Evolutionary conservation across 2,329 filamentous ascomycete genomes (phyloP), one percentile per base, ranked within the genome.

Genomic region (Hymenoscyphus linearis): DNA sequence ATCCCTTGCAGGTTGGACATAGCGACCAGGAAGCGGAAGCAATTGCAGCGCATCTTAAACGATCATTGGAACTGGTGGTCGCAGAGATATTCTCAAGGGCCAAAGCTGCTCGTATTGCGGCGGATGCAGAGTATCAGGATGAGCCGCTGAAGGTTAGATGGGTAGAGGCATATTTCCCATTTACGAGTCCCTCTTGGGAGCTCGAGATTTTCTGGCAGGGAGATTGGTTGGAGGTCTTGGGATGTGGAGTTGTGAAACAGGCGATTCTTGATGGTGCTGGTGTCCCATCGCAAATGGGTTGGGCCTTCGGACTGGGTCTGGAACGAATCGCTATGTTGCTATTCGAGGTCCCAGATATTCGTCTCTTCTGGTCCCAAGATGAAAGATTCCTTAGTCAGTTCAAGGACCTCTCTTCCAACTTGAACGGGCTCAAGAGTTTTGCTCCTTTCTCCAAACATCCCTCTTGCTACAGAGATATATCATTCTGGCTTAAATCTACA

Each of bases 141-240:
- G 89, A 96, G 70, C 91, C 92, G 4, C 79, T 98, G 44, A 87
- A 86, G 68, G 87, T 97, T 70, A 85, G 95, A 67, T 99, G 95
- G 95, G 87, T 98, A 7, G 93, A 97, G 75, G 92, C 95, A 1
- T 98, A 95, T 76, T 99, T 99, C 77, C 95, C 95, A 44, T 98
- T 98, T 74, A 99, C 95, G 0, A 93, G 88, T 61, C 95, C 95
- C 0, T 95, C 89, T 6, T 99, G 91, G 90, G 95, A 99, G 74
- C 82, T 99, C 26, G 95, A 99, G 73, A 91, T 99, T 10, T 93
- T 90, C 79, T 97, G 93, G 84, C 87, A 89, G 67, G 93, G 90
- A 34, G 90, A 96, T 73, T 99, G 95, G 95, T 86, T 99, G 36
- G 95, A 99, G 76, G 86, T 98, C 4, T 82, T 99, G 1, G 95